Evolutionary conservation across 257 asterid species (phyloP).

Genomic region (Fraxinus cuspidata): DNA sequence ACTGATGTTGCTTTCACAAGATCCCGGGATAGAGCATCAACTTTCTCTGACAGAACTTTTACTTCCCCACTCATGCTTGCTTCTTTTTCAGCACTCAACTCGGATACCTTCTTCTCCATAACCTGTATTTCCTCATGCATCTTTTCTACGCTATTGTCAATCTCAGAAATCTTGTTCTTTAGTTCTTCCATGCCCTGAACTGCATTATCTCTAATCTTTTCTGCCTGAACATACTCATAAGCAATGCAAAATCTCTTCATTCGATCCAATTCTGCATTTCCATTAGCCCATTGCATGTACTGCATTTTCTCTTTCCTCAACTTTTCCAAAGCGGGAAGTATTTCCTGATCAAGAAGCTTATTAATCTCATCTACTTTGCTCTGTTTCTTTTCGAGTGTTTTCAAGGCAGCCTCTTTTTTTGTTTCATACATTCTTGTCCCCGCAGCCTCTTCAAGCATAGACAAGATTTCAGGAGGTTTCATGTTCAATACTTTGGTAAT

Average conservation of each 20-base stretch:
- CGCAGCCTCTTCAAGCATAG: constrained; percentile 99
- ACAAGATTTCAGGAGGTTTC: constrained; percentile 97
- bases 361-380: constrained; percentile 94
- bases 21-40: constrained; percentile 74
- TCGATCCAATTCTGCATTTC: constrained; percentile 90
- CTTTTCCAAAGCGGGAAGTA: constrained; percentile 93
- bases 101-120: constrained; percentile 65
- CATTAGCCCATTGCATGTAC: constrained; percentile 98
- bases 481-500: constrained; percentile 94
- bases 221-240: constrained; percentile 86
- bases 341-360: constrained; percentile 96
- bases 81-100: constrained; percentile 71
- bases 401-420: constrained; percentile 95
- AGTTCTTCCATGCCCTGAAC: constrained; percentile 63
- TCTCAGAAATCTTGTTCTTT: constrained; percentile 58
- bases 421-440: constrained; percentile 99
- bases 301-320: constrained; percentile 93
- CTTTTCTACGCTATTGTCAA: constrained; percentile 50
- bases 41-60: constrained; percentile 70
- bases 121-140: constrained; percentile 63
- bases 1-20: constrained; percentile 79
- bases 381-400: constrained; percentile 98
- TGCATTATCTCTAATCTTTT: constrained; percentile 68
- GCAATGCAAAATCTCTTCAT: constrained; percentile 93
- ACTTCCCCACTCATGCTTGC: constrained; percentile 91